phyloP scores from a whole-genome alignment of 2,329 filamentous ascomycete species.

The Didymella arachidicola region DNA sequence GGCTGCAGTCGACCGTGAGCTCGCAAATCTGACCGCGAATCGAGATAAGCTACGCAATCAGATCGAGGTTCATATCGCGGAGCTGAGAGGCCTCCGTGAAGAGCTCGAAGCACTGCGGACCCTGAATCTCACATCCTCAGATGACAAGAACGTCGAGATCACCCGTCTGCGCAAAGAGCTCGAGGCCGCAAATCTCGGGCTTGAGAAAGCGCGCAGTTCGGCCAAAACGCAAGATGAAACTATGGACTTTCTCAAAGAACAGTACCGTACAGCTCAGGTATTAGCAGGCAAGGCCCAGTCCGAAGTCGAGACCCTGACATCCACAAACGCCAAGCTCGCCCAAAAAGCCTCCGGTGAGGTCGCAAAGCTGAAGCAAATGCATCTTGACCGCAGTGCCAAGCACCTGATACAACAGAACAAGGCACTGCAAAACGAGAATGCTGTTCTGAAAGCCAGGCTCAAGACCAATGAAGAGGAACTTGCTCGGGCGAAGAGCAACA shows the following conservation, averaged over 20 bases:
- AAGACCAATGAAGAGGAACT: conserved; percentile 37
- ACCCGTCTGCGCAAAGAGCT: conserved; percentile 35
- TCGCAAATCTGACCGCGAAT: conserved; percentile 26
- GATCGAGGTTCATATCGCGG: conserved; percentile 23
- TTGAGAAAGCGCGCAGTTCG: conserved; percentile 41
- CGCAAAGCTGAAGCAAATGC: conserved; percentile 29
- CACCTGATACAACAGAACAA: conserved; percentile 19
- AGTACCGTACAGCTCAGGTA: conserved; percentile 57
- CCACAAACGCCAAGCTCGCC: conserved; percentile 24
- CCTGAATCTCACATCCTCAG: conserved; percentile 29
- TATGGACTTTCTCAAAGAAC: conserved; percentile 63
- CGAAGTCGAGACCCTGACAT: conserved; percentile 25
- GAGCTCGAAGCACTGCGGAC: conserved; percentile 32
- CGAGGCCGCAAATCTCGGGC: conserved; percentile 26
- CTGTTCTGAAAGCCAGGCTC: conserved; percentile 27
- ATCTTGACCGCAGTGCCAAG: conserved; percentile 26
- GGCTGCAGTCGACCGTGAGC: conserved; percentile 25
- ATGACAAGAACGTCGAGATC: conserved; percentile 36
- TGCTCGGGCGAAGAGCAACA: conserved; percentile 25
- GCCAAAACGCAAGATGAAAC: conserved; percentile 52
- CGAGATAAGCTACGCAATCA: conserved; percentile 31
- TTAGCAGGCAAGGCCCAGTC: conserved; percentile 20
- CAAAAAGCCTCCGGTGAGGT: conserved; percentile 30
- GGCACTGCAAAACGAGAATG: conserved; percentile 18
- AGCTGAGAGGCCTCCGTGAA: conserved; percentile 22